These are phyloP conservation scores for Trichoderma atroviride DNA, from an alignment of 2,329 filamentous ascomycete genomes.

Conservation along the genomic window DNA sequence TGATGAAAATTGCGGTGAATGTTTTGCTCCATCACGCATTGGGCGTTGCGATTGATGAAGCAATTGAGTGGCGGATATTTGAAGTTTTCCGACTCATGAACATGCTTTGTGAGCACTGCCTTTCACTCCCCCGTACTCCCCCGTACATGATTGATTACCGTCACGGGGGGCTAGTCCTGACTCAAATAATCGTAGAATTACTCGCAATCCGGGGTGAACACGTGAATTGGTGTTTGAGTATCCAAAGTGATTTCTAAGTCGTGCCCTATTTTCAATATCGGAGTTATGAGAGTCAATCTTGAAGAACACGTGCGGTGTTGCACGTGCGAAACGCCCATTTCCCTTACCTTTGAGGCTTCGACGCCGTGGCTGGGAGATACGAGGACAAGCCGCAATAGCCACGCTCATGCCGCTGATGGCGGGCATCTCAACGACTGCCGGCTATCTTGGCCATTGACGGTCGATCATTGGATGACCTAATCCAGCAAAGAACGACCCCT, in stretches of 20 bases:
- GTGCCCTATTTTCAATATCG: neutral
- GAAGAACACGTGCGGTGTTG: neutral
- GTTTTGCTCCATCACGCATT: neutral
- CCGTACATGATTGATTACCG: neutral
- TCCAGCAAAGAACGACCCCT: neutral
- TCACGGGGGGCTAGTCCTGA: constrained; percentile 6
- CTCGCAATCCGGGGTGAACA: neutral
- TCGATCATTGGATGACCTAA: neutral
- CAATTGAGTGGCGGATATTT: neutral
- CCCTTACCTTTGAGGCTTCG: too few relatives aligned
- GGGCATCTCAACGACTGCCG: neutral
- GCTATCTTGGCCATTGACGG: neutral
- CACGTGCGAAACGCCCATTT: neutral
- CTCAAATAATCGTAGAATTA: neutral
- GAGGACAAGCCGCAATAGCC: neutral
- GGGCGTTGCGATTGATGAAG: neutral
- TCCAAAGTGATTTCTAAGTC: too few relatives aligned
- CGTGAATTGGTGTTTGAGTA: neutral
- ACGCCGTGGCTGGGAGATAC: neutral
- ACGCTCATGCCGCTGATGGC: neutral
- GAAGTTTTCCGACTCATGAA: neutral
- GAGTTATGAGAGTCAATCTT: neutral
- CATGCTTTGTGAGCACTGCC: neutral
- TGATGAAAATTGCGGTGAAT: neutral
- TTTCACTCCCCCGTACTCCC: neutral